Conservation (phyloP, 345 rosid species). For the Psidium friedrichsthalianum region DNA sequence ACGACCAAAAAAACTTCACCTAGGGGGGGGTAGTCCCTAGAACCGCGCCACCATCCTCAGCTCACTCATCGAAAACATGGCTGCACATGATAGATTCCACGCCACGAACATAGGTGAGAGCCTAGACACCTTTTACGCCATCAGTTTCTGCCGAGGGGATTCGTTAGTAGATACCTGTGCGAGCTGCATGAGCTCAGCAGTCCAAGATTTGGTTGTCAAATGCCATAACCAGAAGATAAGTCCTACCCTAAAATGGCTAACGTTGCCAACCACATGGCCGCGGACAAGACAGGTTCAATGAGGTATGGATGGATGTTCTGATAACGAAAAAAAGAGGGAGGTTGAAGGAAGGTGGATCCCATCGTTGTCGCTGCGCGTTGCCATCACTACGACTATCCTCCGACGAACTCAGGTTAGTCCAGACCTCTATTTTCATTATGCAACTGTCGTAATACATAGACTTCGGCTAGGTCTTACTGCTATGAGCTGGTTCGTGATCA, state of each 20-base stretch:
- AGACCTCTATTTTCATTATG: no score
- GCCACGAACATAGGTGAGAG: not conserved
- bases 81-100: not conserved
- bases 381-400: no score
- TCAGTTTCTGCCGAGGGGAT: slow-evolving; percentile 23
- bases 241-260: not conserved
- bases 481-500: no score
- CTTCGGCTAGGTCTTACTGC: no score
- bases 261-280: not conserved
- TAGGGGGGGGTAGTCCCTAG: not conserved
- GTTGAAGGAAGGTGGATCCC: no score
- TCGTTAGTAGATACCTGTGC: slow-evolving; percentile 10
- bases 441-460: no score
- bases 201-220: not conserved
- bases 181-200: slow-evolving; percentile 6
- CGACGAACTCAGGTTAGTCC: no score
- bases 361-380: no score
- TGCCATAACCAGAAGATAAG: slow-evolving; percentile 26
- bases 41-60: slow-evolving; percentile 8
- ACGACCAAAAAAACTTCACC: not conserved
- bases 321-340: no score
- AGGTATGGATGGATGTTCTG: slow-evolving; percentile 7
- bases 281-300: slow-evolving; percentile 9
- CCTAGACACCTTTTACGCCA: slow-evolving; percentile 7
- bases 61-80: not conserved